phyloP scores from a whole-genome alignment of 352 stramenopile genomes.

The Phytopythium cucurbitacearum region DNA sequence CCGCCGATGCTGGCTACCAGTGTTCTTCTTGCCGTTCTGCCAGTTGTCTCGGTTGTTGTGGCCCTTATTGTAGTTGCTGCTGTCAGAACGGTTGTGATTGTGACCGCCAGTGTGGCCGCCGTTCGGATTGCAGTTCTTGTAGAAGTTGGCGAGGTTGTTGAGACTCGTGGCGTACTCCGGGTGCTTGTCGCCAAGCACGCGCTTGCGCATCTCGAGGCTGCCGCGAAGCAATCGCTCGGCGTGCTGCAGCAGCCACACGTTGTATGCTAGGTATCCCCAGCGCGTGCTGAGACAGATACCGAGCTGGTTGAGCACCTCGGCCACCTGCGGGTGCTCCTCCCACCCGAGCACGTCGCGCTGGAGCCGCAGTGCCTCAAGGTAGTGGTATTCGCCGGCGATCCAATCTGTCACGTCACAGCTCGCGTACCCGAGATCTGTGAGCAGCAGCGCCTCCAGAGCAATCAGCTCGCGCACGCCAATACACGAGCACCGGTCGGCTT shows the following conservation, averaged over 20 bases:
- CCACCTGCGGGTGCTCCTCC: slow-evolving; percentile 71
- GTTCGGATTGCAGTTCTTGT: slow-evolving; percentile 50
- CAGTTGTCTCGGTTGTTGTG: not conserved
- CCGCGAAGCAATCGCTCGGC: slow-evolving; percentile 67
- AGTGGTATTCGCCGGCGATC: slow-evolving; percentile 71
- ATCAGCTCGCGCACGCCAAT: slow-evolving; percentile 74
- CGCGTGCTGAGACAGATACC: slow-evolving; percentile 74
- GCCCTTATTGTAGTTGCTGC: not conserved
- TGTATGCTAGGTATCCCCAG: slow-evolving; percentile 66
- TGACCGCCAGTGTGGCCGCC: not conserved
- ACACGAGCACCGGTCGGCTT: slow-evolving; percentile 46
- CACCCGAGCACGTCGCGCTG: slow-evolving; percentile 74
- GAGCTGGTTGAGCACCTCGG: slow-evolving; percentile 77
- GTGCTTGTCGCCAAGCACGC: slow-evolving; percentile 67
- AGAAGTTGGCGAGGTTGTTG: slow-evolving; percentile 85
- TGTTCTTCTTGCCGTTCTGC: not conserved
- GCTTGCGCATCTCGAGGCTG: slow-evolving; percentile 60
- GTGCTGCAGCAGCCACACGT: slow-evolving; percentile 74
- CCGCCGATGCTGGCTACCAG: slow-evolving; percentile 1
- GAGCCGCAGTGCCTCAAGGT: slow-evolving; percentile 71
- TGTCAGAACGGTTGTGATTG: not conserved
- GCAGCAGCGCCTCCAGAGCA: slow-evolving; percentile 62
- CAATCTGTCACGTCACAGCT: slow-evolving; percentile 77
- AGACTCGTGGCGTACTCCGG: slow-evolving; percentile 79
- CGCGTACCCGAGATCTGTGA: slow-evolving; percentile 74